Conservation (phyloP, 139 green algal genomes). For the Diplosphaera chodatii region DNA sequence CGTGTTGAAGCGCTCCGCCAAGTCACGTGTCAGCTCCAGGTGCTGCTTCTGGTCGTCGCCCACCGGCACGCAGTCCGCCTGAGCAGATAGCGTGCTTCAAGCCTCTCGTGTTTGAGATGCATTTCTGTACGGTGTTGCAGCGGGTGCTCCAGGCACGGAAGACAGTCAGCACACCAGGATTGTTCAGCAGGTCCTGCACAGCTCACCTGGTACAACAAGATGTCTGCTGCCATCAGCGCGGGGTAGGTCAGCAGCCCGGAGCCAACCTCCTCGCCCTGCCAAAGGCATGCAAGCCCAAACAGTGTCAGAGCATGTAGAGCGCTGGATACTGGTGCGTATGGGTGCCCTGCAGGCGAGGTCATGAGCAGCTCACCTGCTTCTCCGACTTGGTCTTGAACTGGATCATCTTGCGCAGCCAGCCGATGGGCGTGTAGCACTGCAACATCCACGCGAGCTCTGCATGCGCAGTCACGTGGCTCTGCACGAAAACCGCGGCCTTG, state of each 20-base stretch:
- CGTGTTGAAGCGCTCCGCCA: slow-evolving; percentile 79
- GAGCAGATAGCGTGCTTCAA: no score
- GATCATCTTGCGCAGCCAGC: slow-evolving; percentile 95
- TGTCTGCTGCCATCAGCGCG: slow-evolving; percentile 98
- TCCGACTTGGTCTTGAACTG: slow-evolving; percentile 98
- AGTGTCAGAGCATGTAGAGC: no score
- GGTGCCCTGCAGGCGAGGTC: no score
- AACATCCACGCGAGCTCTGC: slow-evolving; percentile 93
- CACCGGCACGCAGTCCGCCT: slow-evolving; percentile 94
- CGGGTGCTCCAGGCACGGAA: no score
- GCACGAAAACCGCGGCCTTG: slow-evolving; percentile 74
- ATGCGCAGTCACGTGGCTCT: slow-evolving; percentile 91
- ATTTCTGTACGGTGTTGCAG: no score
- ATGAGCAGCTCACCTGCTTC: slow-evolving; percentile 35
- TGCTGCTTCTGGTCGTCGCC: slow-evolving; percentile 98
- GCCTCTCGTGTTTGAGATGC: no score
- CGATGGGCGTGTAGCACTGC: slow-evolving; percentile 84
- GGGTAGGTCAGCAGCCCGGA: slow-evolving; percentile 95
- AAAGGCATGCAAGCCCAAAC: no score
- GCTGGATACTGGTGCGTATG: no score
- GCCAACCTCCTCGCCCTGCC: slow-evolving; percentile 76
- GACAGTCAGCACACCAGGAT: no score
- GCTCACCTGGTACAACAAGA: slow-evolving; percentile 91
- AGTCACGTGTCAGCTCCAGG: slow-evolving; percentile 55
- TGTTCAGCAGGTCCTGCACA: not conserved